Base-by-base conservation (phyloP, 2,329 filamentous ascomycete species). In the Aspergillus fischeri region DNA sequence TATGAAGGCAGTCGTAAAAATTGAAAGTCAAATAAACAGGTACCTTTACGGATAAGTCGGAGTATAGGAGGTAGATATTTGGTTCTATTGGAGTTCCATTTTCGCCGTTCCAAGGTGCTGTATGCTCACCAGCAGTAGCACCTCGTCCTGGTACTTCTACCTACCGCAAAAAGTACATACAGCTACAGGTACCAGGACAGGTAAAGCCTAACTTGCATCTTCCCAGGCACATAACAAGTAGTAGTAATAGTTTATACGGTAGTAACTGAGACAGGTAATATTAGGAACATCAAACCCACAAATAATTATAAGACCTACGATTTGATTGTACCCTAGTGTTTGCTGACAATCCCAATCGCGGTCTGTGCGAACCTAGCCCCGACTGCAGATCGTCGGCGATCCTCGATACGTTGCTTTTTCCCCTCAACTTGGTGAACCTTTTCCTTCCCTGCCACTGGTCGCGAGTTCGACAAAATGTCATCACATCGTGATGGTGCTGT, bases 281-380 rank as follows among this genome's bases (percentile, higher is more conserved):
- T 21, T 45, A 45, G n/a, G 41, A 11, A 5, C 32, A 38, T 7
- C 32, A 38, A 14, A 17, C 14, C 11, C 14, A 6, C 32, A 35
- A 38, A 38, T 38, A 21, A 44, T 44, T 21, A 27, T 47, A 25
- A 24, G 44, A 47, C 21, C 5, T 47, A 21, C 44, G 2, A 11
- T 14, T 14, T 14, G 11, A 35, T 35, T 35, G 27, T 53, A 35
- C 41, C 38, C 27, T 47, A 49, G 42, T 58, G 60, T 62, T 61
- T 59, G 62, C 53, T 63, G 52, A 49, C 32, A 38, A 38, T 38
- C 32, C 9, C 42, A 29, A 52, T 24, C 21, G n/a, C 54, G 62
- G 62, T 62, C 65, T 65, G 65, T 66, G 63, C 66, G 52, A 65
- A 59, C 63, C 65, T 51, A 56, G 63, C 50, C 57, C 51, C 48